Base-by-base conservation (phyloP, 768 basidiomycete species). In the Suillus placidus region DNA sequence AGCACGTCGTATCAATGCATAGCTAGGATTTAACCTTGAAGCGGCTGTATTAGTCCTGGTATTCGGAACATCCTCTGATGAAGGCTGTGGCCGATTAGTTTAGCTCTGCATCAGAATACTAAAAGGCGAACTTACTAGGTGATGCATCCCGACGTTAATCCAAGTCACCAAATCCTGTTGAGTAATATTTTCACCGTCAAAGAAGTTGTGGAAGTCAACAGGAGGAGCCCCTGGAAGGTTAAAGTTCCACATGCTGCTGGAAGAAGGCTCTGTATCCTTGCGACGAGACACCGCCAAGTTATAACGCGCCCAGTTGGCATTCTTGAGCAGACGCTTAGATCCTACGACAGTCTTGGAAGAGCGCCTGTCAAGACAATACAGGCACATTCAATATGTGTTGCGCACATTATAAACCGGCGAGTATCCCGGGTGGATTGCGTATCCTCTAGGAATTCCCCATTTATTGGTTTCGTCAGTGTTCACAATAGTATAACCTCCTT, bases 121-220 rank as follows among this genome's bases (percentile, higher is more conserved):
- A 26, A 14, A 30, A 64, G 20, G 34, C 16, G 3, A 18, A 66
- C 79, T 47, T 66, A 84, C 84, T 54, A 89, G 76, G 69, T 90
- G 88, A 71, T 90, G 88, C 77, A 82, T 89, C 20, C 88, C 89
- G 40, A 90, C 68, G 68, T 89, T 88, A 62, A 90, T 71, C 87
- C 88, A 90, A 16, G 84, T 83, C 4, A 89, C 88, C 18, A 90
- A 73, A 72, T 90, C 89, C 69, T 87, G 80, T 69, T 90, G 88
- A 1, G 82, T 83, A 57, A 90, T 80, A 63, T 81, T 84, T 75
- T 90, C 88, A 4, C 83, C 84, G 67, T 89, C 81, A 73, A 88
- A 89, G 76, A 88, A 88, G 43, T 81, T 80, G 76, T 87, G 83
- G 72, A 87, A 88, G 71, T 88, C 79, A 58, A 88, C 84, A 18